These are phyloP conservation scores for Cyberlindnera amylophila DNA, from an alignment of 805 yeast species.

Conservation along the genomic window DNA sequence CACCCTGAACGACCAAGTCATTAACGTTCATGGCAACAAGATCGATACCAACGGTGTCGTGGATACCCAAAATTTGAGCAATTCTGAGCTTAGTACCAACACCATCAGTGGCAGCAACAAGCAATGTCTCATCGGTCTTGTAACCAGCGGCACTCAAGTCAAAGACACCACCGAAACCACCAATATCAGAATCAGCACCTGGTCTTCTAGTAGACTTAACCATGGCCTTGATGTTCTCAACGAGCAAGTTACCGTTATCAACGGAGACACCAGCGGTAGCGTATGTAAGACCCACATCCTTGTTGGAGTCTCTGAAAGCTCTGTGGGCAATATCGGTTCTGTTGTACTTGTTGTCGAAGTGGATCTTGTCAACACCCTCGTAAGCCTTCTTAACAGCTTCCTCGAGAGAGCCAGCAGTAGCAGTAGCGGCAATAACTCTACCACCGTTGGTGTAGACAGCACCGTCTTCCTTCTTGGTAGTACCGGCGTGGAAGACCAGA, in stretches of 20 bases:
- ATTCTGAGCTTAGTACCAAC: slow-evolving; percentile 96
- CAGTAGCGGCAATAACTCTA: slow-evolving; percentile 93
- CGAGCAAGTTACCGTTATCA: slow-evolving; percentile 88
- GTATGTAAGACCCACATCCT: slow-evolving; percentile 61
- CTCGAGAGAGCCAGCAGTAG: slow-evolving; percentile 69
- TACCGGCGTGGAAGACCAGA: slow-evolving; percentile 94
- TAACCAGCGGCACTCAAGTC: slow-evolving; percentile 89
- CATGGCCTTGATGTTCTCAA: slow-evolving; percentile 82
- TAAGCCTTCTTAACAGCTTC: slow-evolving; percentile 87
- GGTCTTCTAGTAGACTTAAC: slow-evolving; percentile 91
- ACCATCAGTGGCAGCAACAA: slow-evolving; percentile 98
- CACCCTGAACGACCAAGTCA: slow-evolving; percentile 97
- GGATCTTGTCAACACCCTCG: slow-evolving; percentile 72
- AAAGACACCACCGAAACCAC: slow-evolving; percentile 97
- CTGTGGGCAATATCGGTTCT: slow-evolving; percentile 95
- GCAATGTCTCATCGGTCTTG: slow-evolving; percentile 56
- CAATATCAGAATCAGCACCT: slow-evolving; percentile 97
- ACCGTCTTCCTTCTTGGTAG: slow-evolving; percentile 49
- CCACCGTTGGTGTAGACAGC: slow-evolving; percentile 87
- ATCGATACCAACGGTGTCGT: slow-evolving; percentile 98
- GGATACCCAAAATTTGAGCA: slow-evolving; percentile 85
- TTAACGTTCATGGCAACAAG: slow-evolving; percentile 99
- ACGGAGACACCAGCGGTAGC: slow-evolving; percentile 97
- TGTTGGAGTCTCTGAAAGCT: slow-evolving; percentile 64
- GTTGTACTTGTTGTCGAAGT: slow-evolving; percentile 73